These are phyloP conservation scores for Candida alai DNA, from an alignment of 805 yeast genomes.

Conservation along the genomic window DNA sequence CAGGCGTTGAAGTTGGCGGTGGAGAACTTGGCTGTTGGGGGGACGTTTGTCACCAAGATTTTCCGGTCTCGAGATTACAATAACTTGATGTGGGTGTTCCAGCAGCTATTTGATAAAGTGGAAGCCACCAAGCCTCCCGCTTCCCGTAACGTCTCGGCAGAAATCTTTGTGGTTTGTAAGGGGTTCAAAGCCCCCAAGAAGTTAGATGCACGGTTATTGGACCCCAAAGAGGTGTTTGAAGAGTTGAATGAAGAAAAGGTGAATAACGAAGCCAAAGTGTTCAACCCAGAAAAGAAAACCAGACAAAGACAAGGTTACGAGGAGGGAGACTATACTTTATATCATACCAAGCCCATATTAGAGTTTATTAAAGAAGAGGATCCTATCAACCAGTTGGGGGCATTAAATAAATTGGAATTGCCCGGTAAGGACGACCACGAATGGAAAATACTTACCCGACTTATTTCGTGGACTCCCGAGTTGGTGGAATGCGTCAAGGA, in stretches of 20 bases:
- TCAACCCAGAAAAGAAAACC: slow-evolving; percentile 87
- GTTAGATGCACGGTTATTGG: slow-evolving; percentile 87
- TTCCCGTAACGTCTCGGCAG: slow-evolving; percentile 98
- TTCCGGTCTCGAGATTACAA: slow-evolving; percentile 99
- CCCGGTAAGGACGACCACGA: slow-evolving; percentile 52
- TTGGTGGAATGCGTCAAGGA: slow-evolving; percentile 82
- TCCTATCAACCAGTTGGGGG: slow-evolving; percentile 80
- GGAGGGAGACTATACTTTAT: slow-evolving; percentile 77
- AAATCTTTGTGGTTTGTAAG: slow-evolving; percentile 94
- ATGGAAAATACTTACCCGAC: slow-evolving; percentile 64
- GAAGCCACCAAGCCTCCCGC: slow-evolving; percentile 99
- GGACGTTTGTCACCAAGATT: slow-evolving; percentile 93
- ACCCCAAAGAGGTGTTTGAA: slow-evolving; percentile 91
- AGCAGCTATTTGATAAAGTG: slow-evolving; percentile 90
- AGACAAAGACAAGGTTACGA: slow-evolving; percentile 96
- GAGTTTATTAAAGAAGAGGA: slow-evolving; percentile 82
- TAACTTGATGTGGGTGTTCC: slow-evolving; percentile 95
- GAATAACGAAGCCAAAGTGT: slow-evolving; percentile 85
- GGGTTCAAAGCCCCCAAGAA: slow-evolving; percentile 96
- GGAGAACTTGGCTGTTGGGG: slow-evolving; percentile 86
- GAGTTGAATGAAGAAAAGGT: slow-evolving; percentile 69
- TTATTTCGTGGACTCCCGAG: slow-evolving; percentile 77
- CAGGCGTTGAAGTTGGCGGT: slow-evolving; percentile 93
- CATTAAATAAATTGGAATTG: slow-evolving; percentile 62
- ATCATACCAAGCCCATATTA: slow-evolving; percentile 67